Conservation (phyloP, 192 early-diverging fungal species). For the Coemansia sp. region DNA sequence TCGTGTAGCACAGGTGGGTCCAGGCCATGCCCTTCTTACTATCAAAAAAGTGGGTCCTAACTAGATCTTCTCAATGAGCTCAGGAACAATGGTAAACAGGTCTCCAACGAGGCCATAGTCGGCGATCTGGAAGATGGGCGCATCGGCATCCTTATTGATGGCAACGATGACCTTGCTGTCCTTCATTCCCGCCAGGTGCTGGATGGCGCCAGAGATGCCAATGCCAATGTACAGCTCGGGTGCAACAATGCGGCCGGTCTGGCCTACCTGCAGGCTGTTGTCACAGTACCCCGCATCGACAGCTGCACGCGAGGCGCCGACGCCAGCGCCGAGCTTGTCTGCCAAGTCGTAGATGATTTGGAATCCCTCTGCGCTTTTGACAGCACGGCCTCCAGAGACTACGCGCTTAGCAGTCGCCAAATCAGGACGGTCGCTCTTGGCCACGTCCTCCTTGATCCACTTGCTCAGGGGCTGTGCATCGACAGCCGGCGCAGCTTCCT, state of each 20-base stretch:
- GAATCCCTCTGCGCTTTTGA: slow-evolving; percentile 97
- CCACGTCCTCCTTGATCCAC: slow-evolving; percentile 87
- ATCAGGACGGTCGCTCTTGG: slow-evolving; percentile 94
- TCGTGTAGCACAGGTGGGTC: too few species aligned
- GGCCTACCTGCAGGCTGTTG: slow-evolving; percentile 96
- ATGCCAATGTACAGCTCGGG: slow-evolving; percentile 94
- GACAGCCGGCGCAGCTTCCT: slow-evolving; percentile 68
- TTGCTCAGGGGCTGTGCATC: slow-evolving; percentile 59
- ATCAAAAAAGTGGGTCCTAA: neutral
- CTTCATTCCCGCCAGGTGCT: slow-evolving; percentile 99
- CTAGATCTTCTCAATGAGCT: slow-evolving; percentile 84
- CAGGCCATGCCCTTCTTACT: neutral
- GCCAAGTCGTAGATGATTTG: slow-evolving; percentile 83
- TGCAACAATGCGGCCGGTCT: slow-evolving; percentile 97
- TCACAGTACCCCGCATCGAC: slow-evolving; percentile 95
- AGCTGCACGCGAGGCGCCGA: slow-evolving; percentile 96
- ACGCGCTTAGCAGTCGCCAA: slow-evolving; percentile 83
- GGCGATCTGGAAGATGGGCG: slow-evolving; percentile 96
- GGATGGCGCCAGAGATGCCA: slow-evolving; percentile 96
- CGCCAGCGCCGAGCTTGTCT: slow-evolving; percentile 91
- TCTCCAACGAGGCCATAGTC: slow-evolving; percentile 96
- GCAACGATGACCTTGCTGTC: slow-evolving; percentile 98
- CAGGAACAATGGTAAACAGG: slow-evolving; percentile 88
- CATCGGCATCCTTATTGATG: slow-evolving; percentile 98
- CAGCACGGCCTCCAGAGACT: slow-evolving; percentile 90